A percentile compares a stretch with the other conserved stretches of the same genome.
Conservation (phyloP, 495 filamentous ascomycete genomes). For the Talaromyces wortmannii region DNA sequence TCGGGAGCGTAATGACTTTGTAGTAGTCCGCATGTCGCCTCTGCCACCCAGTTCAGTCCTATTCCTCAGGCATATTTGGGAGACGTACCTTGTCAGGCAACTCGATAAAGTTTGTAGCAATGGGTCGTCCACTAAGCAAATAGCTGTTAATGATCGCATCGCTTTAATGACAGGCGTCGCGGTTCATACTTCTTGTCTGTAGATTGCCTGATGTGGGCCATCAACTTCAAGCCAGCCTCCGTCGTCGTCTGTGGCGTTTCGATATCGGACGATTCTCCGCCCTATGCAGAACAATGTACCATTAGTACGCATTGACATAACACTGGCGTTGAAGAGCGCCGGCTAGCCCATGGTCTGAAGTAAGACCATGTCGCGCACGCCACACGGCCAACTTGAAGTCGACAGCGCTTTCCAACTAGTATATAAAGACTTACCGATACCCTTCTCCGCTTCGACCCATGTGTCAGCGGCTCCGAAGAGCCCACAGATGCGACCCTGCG, state of each 20-base stretch:
- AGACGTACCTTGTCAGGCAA: constrained; percentile 48
- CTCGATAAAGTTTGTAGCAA: constrained; percentile 64
- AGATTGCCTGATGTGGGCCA: constrained; percentile 57
- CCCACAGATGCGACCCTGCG: constrained; percentile 47
- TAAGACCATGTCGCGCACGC: no score
- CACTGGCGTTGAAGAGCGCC: no score
- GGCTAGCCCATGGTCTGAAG: no score
- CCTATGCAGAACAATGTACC: constrained; percentile 5
- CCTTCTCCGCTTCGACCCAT: constrained; percentile 56
- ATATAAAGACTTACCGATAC: constrained; percentile 40
- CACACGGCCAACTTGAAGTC: background rate
- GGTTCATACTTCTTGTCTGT: constrained; percentile 60
- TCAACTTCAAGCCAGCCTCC: constrained; percentile 54
- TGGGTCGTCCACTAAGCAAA: constrained; percentile 33
- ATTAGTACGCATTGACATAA: background rate
- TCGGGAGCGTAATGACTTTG: constrained; percentile 60
- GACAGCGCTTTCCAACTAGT: background rate
- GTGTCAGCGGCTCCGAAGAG: constrained; percentile 26
- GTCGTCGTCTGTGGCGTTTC: constrained; percentile 60
- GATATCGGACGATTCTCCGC: constrained; percentile 4
- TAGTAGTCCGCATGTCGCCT: constrained; percentile 67
- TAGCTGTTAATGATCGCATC: background rate
- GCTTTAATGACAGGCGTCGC: constrained; percentile 9
- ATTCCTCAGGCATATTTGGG: background rate
- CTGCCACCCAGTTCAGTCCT: constrained; percentile 7